Evolutionary conservation across 1,284 basidiomycete species (phyloP), one percentile per base, ranked within the genome.

Genomic region (Ceratobasidium theobromae): DNA sequence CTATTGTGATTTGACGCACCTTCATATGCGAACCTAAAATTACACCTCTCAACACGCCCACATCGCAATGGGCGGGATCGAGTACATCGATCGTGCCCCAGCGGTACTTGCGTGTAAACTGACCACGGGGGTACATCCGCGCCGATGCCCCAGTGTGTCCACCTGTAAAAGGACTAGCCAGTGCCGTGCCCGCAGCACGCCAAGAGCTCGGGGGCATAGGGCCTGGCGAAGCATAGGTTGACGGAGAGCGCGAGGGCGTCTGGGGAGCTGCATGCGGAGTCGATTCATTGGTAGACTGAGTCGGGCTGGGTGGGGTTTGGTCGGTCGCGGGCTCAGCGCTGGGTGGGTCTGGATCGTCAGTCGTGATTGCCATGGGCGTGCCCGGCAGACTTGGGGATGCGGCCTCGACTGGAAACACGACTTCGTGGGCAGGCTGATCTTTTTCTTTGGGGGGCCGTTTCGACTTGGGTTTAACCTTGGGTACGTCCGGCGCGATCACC

Each of bases 71-170:
- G 53, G 80, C 80, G 60, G 91, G 89, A 74, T 90, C 82, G 48
- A 93, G 83, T 67, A 92, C 90, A 75, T 93, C 90, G 67, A 93
- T 80, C 23, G 82, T 88, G 18, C 91, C 90, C 90, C 90, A 93
- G 71, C 90, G 78, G 75, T 87, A 92, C 73, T 84, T 86, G 68
- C 91, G 79, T 38, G 84, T 80, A 74, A 90, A 91, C 65, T 87
- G 79, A 55, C 88, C 87, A 75, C 81, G 84, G 73, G 90, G 76
- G 72, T 85, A 83, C 80, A 75, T 52, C 23, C 45, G 16, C 12
- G 45, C 27, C n/a, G 45, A 14, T 27, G 21, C n/a, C n/a, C n/a
- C n/a, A n/a, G n/a, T n/a, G n/a, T n/a, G n/a, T n/a, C n/a, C n/a
- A n/a, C n/a, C n/a, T n/a, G n/a, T n/a, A n/a, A n/a, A 6, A 48